Conservation (phyloP, 1,139 yeast genomes). For the Nakaseomyces nivariensis region DNA sequence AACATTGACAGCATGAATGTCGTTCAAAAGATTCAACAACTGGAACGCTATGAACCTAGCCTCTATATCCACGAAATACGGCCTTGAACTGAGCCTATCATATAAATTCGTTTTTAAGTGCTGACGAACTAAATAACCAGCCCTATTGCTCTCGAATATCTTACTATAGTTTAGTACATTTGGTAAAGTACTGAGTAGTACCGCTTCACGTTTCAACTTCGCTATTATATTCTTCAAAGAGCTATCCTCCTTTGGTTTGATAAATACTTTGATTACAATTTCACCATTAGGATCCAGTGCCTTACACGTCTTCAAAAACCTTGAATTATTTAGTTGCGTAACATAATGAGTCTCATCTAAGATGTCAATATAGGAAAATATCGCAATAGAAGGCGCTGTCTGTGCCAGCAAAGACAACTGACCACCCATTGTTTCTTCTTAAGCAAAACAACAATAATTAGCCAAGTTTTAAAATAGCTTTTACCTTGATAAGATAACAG, state of each 20-base stretch:
- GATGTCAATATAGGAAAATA: constrained; percentile 80
- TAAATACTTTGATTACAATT: constrained; percentile 68
- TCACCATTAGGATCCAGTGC: constrained; percentile 63
- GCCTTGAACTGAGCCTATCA: constrained; percentile 79
- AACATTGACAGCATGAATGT: constrained; percentile 52
- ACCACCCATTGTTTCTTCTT: constrained; percentile 55
- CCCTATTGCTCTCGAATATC: constrained; percentile 80
- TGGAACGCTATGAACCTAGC: constrained; percentile 81
- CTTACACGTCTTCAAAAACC: constrained; percentile 78
- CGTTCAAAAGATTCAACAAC: constrained; percentile 48
- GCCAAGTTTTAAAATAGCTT: too few relatives aligned
- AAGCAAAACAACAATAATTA: too few relatives aligned
- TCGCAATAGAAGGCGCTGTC: constrained; percentile 83
- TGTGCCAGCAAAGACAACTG: constrained; percentile 80
- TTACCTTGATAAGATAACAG: too few relatives aligned
- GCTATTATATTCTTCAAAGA: constrained; percentile 22
- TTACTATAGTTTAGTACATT: constrained; percentile 65
- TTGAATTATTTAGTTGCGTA: constrained; percentile 59
- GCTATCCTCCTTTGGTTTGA: constrained; percentile 53
- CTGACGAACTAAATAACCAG: constrained; percentile 83
- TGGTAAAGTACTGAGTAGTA: constrained; percentile 38
- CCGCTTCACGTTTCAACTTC: constrained; percentile 26
- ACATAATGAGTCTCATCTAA: constrained; percentile 65
- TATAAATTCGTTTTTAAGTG: constrained; percentile 67
- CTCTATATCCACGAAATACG: constrained; percentile 74